Evolutionary conservation across 2,329 filamentous ascomycete species (phyloP).

Genomic region (Dendrostoma leiphaemia): DNA sequence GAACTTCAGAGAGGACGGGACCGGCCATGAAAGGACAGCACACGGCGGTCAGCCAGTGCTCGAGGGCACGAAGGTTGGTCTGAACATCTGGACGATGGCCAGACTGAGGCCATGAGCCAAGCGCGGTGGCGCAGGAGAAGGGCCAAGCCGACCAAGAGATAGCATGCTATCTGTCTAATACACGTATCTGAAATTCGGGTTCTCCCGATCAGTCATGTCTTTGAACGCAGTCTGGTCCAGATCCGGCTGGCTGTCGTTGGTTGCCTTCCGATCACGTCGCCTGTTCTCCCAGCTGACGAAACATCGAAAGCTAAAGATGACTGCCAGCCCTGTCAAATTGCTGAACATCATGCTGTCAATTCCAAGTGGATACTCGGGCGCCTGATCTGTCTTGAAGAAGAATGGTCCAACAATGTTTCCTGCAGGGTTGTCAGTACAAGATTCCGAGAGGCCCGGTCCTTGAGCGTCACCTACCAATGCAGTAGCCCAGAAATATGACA

Average conservation of each 20-base stretch:
- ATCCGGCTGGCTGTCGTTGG: conserved; percentile 11
- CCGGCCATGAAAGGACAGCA: conserved; percentile 49
- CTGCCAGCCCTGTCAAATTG: conserved; percentile 48
- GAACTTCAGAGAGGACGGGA: conserved; percentile 51
- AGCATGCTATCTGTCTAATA: too few relatives aligned
- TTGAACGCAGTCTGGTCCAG: conserved; percentile 38
- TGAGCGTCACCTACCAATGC: conserved; percentile 21
- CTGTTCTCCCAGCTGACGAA: conserved; percentile 51
- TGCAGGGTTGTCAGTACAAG: conserved; percentile 56
- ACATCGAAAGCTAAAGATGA: conserved; percentile 47
- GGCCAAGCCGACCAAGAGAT: too few relatives aligned
- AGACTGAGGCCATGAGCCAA: conserved; percentile 26
- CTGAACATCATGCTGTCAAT: conserved; percentile 62
- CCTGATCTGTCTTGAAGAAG: conserved; percentile 55
- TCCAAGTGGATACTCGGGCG: conserved; percentile 59
- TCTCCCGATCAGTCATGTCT: conserved; percentile 42
- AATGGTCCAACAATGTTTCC: conserved; percentile 63
- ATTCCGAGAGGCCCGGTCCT: conserved; percentile 19
- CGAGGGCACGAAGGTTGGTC: conserved; percentile 49
- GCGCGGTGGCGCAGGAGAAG: too few relatives aligned
- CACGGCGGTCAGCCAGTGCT: conserved; percentile 51
- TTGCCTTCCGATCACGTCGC: conserved; percentile 40
- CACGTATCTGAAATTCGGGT: conserved; percentile 40
- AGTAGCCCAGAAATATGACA: conserved; percentile 10
- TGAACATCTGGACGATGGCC: conserved; percentile 53